Evolutionary conservation across 352 stramenopile species (phyloP).

Genomic region (Pythium utonaiense): DNA sequence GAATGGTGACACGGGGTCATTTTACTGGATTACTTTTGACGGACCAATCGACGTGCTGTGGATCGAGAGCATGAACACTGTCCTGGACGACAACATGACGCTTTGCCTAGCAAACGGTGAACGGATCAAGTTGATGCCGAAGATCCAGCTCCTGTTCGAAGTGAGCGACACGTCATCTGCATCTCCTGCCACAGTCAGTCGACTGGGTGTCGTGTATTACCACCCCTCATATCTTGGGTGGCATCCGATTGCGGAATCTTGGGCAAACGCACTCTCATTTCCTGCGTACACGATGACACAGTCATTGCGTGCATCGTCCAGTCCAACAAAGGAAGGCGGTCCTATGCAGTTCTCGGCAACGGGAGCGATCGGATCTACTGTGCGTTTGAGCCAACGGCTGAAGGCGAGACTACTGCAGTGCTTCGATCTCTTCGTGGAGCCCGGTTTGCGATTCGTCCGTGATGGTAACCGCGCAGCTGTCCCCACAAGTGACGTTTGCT

Average conservation of each 20-base stretch:
- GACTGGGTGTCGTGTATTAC: conserved; percentile 91
- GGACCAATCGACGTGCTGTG: conserved; percentile 79
- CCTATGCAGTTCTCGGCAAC: neutral
- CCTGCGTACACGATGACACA: conserved; percentile 16
- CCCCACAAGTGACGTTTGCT: conserved; percentile 42
- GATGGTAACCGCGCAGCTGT: conserved; percentile 36
- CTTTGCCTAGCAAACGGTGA: conserved; percentile 88
- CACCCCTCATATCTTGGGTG: conserved; percentile 56
- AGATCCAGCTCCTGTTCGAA: conserved; percentile 93
- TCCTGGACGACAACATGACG: conserved; percentile 90
- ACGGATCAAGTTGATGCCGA: conserved; percentile 75
- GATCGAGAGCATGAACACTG: conserved; percentile 88
- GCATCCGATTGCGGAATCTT: conserved; percentile 57
- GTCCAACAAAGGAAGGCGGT: conserved; percentile 18
- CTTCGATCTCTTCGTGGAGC: conserved; percentile 63
- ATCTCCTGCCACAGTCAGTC: conserved; percentile 90
- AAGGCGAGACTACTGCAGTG: conserved; percentile 43
- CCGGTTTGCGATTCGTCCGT: conserved; percentile 46
- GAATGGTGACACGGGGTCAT: conserved; percentile 27
- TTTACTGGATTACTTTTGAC: conserved; percentile 86
- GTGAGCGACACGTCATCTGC: conserved; percentile 88
- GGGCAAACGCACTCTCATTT: conserved; percentile 41
- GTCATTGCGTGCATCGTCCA: neutral
- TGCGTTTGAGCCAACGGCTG: conserved; percentile 31
- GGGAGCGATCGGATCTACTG: neutral